Evolutionary conservation across 371 early-diverging fungal species (phyloP), one percentile per base, ranked within the genome.

Genomic region (Mortierella sp.): DNA sequence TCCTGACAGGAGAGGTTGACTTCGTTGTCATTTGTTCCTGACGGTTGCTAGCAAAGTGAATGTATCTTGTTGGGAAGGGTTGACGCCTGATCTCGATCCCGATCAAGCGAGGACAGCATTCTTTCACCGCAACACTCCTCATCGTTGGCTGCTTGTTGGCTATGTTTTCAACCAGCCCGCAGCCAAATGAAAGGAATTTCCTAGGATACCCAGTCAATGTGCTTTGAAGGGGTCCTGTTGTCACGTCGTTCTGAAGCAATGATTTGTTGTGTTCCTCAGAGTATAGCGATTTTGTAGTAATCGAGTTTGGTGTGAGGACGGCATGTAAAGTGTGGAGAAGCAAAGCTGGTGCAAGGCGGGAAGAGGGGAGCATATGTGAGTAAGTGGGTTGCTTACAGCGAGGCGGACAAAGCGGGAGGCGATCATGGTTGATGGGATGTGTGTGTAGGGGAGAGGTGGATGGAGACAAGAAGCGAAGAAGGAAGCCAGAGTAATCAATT

Each of bases 391-490:
- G 63, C 82, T 82, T 82, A 82, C 82, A 78, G 82, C 82, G 65
- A 82, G 78, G 50, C 82, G 82, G 58, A 78, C 63, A 57, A 82
- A 28, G 79, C 82, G 82, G 45, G 82, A 55, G 48, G 82, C 82
- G 48, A 82, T 75, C 82, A 82, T 82, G 75, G 80, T 54, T 70
- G 70, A 52, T 52, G 72, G 58, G 70, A 70, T 65, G 70, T 26
- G 74, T 45, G 16, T 52, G 34, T 73, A 50, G 52, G 13, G 54
- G 38, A 76, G 70, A 38, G 13, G 50, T 74, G 26, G 72, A 63
- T 70, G 58, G 58, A 48, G 31, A 54, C 50, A 65, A 60, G 31
- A 50, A 38, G 70, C 21, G 50, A 71, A 68, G 16, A 70, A 78
- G n/a, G 28, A 57, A 57, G 0, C 34, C 34, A 19, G 63, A n/a